Evolutionary conservation across 305 asterid species (phyloP).

Genomic region (Fraxinus sp.): DNA sequence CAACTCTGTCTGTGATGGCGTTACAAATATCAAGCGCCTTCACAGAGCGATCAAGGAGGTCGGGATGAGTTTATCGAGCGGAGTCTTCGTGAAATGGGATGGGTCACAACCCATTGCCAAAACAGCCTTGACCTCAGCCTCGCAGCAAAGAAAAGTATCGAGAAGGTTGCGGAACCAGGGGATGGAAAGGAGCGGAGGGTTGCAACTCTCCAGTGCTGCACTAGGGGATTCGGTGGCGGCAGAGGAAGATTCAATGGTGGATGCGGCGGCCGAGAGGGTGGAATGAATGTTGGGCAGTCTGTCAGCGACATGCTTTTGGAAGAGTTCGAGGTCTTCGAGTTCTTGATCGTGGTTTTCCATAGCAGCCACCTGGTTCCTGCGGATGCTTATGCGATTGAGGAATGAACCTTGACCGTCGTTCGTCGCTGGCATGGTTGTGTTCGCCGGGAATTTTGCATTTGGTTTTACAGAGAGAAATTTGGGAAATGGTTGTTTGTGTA

Average conservation of each 20-base stretch:
- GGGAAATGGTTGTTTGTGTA: not conserved
- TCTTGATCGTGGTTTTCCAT: constrained; percentile 62
- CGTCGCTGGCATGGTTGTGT: constrained; percentile 46
- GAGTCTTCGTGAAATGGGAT: constrained; percentile 56
- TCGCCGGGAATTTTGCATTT: not conserved
- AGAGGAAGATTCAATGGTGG: not conserved
- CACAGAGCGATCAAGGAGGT: constrained; percentile 58
- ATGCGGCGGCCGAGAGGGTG: not conserved
- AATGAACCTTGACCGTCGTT: constrained; percentile 66
- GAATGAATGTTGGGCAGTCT: constrained; percentile 64
- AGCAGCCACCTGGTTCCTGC: constrained; percentile 64
- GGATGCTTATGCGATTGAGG: constrained; percentile 89
- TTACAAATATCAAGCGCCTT: constrained; percentile 80
- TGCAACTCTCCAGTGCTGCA: not conserved
- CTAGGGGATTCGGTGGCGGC: constrained; percentile 36
- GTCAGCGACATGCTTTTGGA: constrained; percentile 65
- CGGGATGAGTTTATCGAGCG: constrained; percentile 78
- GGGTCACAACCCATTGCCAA: constrained; percentile 63
- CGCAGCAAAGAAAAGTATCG: constrained; percentile 72
- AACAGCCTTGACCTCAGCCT: constrained; percentile 68
- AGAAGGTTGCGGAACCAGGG: constrained; percentile 73
- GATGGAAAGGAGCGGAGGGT: constrained; percentile 51
- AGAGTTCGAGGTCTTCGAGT: constrained; percentile 63
- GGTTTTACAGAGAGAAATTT: not conserved
- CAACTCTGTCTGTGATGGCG: constrained; percentile 76